These are phyloP conservation scores for Chaetomium sp. DNA, from an alignment of 2,329 filamentous ascomycete species.

Conservation along the genomic window DNA sequence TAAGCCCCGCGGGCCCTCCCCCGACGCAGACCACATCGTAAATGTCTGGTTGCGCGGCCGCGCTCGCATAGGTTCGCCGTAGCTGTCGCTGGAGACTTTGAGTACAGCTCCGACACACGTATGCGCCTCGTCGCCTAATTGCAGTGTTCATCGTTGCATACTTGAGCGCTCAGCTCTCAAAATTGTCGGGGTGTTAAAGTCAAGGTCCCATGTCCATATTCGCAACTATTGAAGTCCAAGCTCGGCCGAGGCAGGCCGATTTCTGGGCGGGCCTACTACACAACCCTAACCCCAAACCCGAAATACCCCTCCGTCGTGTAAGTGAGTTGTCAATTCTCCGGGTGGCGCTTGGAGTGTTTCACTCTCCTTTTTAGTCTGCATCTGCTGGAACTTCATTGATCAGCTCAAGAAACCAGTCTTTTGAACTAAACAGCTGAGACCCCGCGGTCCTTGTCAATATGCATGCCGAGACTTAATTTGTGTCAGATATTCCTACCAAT, in stretches of 20 bases:
- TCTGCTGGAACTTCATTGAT: neutral
- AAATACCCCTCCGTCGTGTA: neutral
- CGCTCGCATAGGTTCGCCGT: slow-evolving; percentile 48
- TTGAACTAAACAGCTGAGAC: neutral
- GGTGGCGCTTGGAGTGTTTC: slow-evolving; percentile 2
- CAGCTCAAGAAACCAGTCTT: neutral
- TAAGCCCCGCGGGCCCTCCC: slow-evolving; percentile 85
- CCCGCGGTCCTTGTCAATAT: neutral
- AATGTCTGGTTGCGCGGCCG: slow-evolving; percentile 61
- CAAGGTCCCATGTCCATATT: neutral
- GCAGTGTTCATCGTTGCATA: slow-evolving; percentile 35
- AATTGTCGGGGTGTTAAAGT: neutral
- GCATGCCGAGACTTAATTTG: slow-evolving; percentile 14
- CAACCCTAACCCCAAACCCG: slow-evolving; percentile 1
- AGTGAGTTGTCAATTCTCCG: neutral
- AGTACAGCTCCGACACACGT: slow-evolving; percentile 53
- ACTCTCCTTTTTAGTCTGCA: neutral
- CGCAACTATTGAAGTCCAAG: neutral
- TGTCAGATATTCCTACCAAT: slow-evolving; percentile 17
- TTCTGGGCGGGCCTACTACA: too few species aligned
- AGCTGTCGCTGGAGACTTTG: slow-evolving; percentile 43
- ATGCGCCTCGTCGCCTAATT: slow-evolving; percentile 35
- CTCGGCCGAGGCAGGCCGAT: neutral
- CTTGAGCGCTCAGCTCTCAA: too few species aligned
- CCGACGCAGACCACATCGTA: slow-evolving; percentile 94